Evolutionary conservation across 768 basidiomycete species (phyloP), one percentile per base, ranked within the genome.

Genomic region (Leccinum uliginosum): DNA sequence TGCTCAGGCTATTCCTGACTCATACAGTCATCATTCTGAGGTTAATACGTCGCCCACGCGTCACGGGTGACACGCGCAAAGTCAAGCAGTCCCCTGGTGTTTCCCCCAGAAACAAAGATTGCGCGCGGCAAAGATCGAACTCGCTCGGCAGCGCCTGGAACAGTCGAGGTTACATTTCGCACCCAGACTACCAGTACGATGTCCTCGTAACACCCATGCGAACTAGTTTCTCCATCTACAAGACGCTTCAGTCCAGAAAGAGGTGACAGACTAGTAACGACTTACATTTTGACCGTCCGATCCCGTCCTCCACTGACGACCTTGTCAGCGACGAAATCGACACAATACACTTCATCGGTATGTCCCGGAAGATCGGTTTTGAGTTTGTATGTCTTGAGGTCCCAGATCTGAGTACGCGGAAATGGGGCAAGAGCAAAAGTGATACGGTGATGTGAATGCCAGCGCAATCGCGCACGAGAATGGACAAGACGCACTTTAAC

Each of bases 261-360:
- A 6, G 19, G 19, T 6, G 15, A 30, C 3, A 6, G 17, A 51
- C 7, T 1, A 17, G 75, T 21, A 21, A n/a, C 40, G 4, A 47
- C 91, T 63, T 67, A 97, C 92, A 98, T 98, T 75, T 97, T 97
- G 11, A 98, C 84, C 19, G 84, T 88, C 64, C 85, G 83, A 74
- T 98, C 96, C 45, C 89, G 76, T 14, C 96, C 96, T n/a, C 95
- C 96, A 67, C 93, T 96, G 61, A 97, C 93, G n/a, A 98, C 83
- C 71, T 99, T 99, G 75, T 99, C 96, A 1, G 94, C 95, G 2
- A 99, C 95, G 68, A 97, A 99, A 73, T 98, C 96, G 15, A 99
- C 96, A 66, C 96, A 98, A 74, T 98, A 98, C 34, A 99, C 95
- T 71, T 99, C 96, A 63, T 99, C 96, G 1, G 89, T 91, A 69